Evolutionary conservation across 345 rosid genomes (phyloP), one percentile per base, ranked within the genome.

Genomic region (Tarenaya hassleriana): DNA sequence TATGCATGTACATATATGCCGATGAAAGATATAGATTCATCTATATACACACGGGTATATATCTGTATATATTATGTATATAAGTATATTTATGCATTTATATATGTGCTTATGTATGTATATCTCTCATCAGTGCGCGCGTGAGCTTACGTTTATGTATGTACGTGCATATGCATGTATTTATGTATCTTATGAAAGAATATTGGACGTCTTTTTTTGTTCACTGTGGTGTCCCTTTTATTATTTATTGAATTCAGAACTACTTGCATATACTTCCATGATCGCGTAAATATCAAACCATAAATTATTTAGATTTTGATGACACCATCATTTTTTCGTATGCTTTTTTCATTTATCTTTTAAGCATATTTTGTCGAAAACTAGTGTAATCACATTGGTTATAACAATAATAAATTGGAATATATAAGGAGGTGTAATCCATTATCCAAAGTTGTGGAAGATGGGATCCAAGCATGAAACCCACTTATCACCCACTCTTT

Each of bases 381-480:
- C 1, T 16, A 24, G 15, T n/a, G 16, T 33, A 59, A 37, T 59
- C 46, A 40, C 58, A 55, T n/a, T 18, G 16, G 11, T 4, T 50
- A 52, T 45, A 46, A 65, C 51, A 46, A 21, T 32, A 58, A 66
- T 10, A 64, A 48, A 2, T 16, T 66, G 45, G 60, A 66, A 59
- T 47, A 4, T 38, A 8, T 1, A 32, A 49, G 53, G 47, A 66
- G 61, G 70, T 66, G 66, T 66, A 60, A 60, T 54, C 61, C 70
- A 66, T 60, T 66, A 54, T 55, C 70, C 70, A 8, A 49, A 60
- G 70, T 27, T 60, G 29, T 59, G 66, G 70, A 66, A 64, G 69
- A 66, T 66, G 70, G 70, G 60, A 56, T 66, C 70, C 61, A 34
- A 60, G 70, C 61, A 66, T 66, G 66, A 66, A 66, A 58, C 70